These are phyloP conservation scores for Babesia sp. DNA, from an alignment of 169 alveolate genomes.

Conservation along the genomic window DNA sequence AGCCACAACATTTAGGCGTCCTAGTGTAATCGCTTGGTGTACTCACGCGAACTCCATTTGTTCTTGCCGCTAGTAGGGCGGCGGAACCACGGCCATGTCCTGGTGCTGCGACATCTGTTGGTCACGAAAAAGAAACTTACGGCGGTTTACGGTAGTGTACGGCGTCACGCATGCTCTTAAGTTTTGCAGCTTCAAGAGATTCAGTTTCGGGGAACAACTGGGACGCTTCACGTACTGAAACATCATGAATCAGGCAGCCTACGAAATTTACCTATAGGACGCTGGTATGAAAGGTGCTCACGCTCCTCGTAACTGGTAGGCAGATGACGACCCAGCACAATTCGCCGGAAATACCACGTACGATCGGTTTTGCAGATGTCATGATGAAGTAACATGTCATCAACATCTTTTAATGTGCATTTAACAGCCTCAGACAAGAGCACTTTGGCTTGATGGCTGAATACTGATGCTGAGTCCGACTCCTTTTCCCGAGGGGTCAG, in stretches of 20 bases:
- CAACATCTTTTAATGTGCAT: slow-evolving; percentile 70
- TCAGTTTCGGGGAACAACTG: slow-evolving; percentile 56
- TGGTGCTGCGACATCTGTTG: slow-evolving; percentile 23
- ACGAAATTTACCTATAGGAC: slow-evolving; percentile 45
- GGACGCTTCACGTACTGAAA: slow-evolving; percentile 37
- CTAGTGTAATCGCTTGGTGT: slow-evolving; percentile 62
- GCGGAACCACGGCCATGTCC: slow-evolving; percentile 79
- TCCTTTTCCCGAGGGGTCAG: slow-evolving; percentile 74
- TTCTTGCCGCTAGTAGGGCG: slow-evolving; percentile 70
- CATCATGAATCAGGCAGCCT: too few species aligned
- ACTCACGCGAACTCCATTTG: slow-evolving; percentile 74
- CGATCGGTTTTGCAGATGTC: slow-evolving; percentile 77
- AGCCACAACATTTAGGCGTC: slow-evolving; percentile 24
- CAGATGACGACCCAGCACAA: slow-evolving; percentile 60
- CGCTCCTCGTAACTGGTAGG: slow-evolving; percentile 75
- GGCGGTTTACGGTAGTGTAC: slow-evolving; percentile 46
- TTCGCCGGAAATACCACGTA: slow-evolving; percentile 75
- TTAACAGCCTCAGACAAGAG: slow-evolving; percentile 65
- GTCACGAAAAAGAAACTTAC: slow-evolving; percentile 8
- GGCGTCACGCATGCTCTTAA: slow-evolving; percentile 36
- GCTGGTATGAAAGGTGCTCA: slow-evolving; percentile 66
- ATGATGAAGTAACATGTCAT: slow-evolving; percentile 70
- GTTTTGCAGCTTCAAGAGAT: slow-evolving; percentile 37
- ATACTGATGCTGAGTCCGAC: slow-evolving; percentile 66
- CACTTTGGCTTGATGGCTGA: slow-evolving; percentile 70